phyloP scores from a whole-genome alignment of 768 basidiomycete genomes.

The Sarcomyxa edulis region DNA sequence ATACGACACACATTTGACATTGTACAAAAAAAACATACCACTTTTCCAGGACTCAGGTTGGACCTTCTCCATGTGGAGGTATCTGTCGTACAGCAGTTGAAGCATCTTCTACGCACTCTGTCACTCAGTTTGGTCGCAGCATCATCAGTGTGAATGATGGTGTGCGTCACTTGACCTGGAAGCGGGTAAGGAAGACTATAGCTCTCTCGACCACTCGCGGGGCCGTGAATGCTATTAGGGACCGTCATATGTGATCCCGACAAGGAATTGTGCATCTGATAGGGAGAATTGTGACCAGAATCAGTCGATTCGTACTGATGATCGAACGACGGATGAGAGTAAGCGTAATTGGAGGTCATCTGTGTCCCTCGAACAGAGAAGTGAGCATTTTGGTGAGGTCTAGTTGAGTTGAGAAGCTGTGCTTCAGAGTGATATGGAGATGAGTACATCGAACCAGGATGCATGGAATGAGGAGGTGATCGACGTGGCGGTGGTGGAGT shows the following conservation, averaged over 20 bases:
- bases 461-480: slow-evolving; percentile 27
- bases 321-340: slow-evolving; percentile 8
- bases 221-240: slow-evolving; percentile 12
- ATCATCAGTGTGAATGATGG: slow-evolving; percentile 61
- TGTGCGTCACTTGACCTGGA: slow-evolving; percentile 24
- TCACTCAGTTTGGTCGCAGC: slow-evolving; percentile 78
- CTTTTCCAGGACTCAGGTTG: slow-evolving; percentile 78
- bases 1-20: not conserved
- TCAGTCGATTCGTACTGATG: slow-evolving; percentile 7
- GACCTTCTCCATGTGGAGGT: slow-evolving; percentile 78
- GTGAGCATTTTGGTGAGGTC: slow-evolving; percentile 20
- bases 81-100: slow-evolving; percentile 83
- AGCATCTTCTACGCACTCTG: slow-evolving; percentile 70
- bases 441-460: slow-evolving; percentile 28
- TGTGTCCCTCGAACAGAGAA: slow-evolving; percentile 11
- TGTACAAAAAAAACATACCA: slow-evolving; percentile 30
- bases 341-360: slow-evolving; percentile 18
- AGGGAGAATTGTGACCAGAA: slow-evolving; percentile 4
- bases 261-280: slow-evolving; percentile 12
- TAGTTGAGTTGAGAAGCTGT: slow-evolving; percentile 9
- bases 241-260: slow-evolving; percentile 12
- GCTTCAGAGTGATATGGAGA: slow-evolving; percentile 32
- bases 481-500: slow-evolving; percentile 53
- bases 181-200: slow-evolving; percentile 24
- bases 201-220: slow-evolving; percentile 11